Base-by-base conservation (phyloP, 2,329 filamentous ascomycete species). In the Fusarium verrucosum region DNA sequence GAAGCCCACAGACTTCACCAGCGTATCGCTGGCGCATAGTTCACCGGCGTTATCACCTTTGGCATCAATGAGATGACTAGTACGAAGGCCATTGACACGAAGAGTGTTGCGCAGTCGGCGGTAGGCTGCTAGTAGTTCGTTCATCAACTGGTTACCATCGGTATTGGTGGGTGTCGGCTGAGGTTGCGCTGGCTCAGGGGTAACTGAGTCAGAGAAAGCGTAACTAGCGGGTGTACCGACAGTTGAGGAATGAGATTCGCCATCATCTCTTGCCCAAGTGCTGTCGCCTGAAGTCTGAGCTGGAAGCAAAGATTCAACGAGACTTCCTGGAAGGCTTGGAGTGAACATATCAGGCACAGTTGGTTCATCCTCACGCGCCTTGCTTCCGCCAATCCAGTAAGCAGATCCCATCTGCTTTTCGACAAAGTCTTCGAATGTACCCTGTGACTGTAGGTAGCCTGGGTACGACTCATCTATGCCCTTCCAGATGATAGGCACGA, bases 401-500 rank as follows among this genome's bases (percentile, higher is more conserved):
- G 77, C 76, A 14, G 77, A 76, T 20, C 74, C 75, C 70, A 92
- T 82, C 50, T 88, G 83, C 33, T 82, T 81, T 50, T 84, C 80
- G 14, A 96, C 78, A 80, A 92, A 96, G 1, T 87, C 81, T 5
- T 87, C 83, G 72, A 97, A 94, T 1, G 82, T 75, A 17, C 76
- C 76, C 28, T 82, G 74, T 7, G 87, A 79, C 47, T 87, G 83
- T 33, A 97, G 79, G n/a, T 87, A 83, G 5, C 91, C 89, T 1
- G 92, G 89, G 62, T 94, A 92, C 3, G 88, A 87, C 73, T 97
- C 92, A 69, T 96, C 92, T 72, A 96, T 90, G 23, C 91, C 91
- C 74, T 94, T 96, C 95, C 95, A 99, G 33, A 96, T 89, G 62
- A 99, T 92, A 0, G 96, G 96, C 33, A 99, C 77, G 78, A 99